Evolutionary conservation across 805 yeast species (phyloP).

Genomic region (Saccharomycopsis javanensis): DNA sequence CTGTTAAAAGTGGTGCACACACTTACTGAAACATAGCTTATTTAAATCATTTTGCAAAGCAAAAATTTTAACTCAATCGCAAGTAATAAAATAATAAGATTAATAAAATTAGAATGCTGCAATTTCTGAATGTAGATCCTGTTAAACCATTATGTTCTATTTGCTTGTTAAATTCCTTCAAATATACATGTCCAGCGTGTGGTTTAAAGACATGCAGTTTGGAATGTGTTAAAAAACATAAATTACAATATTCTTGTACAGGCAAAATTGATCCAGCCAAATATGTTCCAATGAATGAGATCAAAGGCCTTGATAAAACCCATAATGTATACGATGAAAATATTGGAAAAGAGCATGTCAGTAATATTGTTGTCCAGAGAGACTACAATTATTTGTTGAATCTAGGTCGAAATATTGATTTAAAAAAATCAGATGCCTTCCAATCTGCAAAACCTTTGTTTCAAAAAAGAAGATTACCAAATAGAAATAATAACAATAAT

Average conservation of each 20-base stretch:
- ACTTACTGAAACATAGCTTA: too few relatives aligned
- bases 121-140: neutral
- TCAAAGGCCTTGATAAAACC: conserved; percentile 22
- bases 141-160: conserved; percentile 31
- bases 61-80: too few relatives aligned
- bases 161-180: conserved; percentile 35
- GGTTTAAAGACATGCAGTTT: conserved; percentile 55
- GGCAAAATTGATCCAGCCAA: conserved; percentile 56
- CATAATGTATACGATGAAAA: conserved; percentile 25
- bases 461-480: conserved; percentile 11
- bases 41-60: too few relatives aligned
- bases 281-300: conserved; percentile 37
- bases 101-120: neutral
- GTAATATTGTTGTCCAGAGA: conserved; percentile 43
- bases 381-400: conserved; percentile 69
- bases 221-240: conserved; percentile 64
- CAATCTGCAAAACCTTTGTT: conserved; percentile 13
- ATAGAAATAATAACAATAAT: neutral
- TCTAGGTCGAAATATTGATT: conserved; percentile 48
- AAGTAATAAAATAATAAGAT: too few relatives aligned
- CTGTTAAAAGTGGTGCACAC: too few relatives aligned
- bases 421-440: conserved; percentile 43
- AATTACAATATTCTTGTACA: conserved; percentile 48
- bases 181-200: conserved; percentile 81
- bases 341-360: conserved; percentile 20